phyloP scores from a whole-genome alignment of 257 asterid genomes.

The Nicotiana otophora region DNA sequence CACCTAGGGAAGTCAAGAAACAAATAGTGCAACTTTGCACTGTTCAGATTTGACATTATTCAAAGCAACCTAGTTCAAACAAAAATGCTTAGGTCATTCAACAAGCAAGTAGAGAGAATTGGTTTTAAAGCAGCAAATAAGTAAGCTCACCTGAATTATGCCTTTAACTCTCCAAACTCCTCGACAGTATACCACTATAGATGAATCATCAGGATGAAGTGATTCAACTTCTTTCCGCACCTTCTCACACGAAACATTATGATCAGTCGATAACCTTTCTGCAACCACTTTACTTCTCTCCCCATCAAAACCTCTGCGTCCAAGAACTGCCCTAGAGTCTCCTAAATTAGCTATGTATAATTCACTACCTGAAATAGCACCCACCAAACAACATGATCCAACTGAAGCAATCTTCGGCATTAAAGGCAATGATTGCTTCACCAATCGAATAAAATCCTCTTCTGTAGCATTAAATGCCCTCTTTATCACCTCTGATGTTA shows the following conservation, averaged over 20 bases:
- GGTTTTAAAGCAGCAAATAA: neutral
- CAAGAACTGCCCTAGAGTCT: slow-evolving; percentile 24
- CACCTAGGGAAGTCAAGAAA: neutral
- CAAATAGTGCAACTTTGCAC: neutral
- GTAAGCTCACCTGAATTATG: slow-evolving; percentile 25
- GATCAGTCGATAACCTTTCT: slow-evolving; percentile 25
- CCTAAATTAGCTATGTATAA: slow-evolving; percentile 1
- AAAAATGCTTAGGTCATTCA: neutral
- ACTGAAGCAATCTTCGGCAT: slow-evolving; percentile 28
- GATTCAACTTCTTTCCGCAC: slow-evolving; percentile 28
- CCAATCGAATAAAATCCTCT: slow-evolving; percentile 24
- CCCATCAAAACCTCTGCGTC: slow-evolving; percentile 16
- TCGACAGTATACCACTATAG: slow-evolving; percentile 19
- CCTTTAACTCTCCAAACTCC: slow-evolving; percentile 34
- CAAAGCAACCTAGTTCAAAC: neutral
- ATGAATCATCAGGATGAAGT: slow-evolving; percentile 25
- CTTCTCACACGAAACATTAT: slow-evolving; percentile 21
- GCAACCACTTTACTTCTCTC: slow-evolving; percentile 16
- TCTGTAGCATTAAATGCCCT: slow-evolving; percentile 30
- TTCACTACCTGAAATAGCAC: slow-evolving; percentile 9
- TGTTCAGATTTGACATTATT: neutral
- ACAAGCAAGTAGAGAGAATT: neutral
- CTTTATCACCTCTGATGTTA: slow-evolving; percentile 24
- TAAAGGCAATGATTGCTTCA: slow-evolving; percentile 13
- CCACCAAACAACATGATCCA: slow-evolving; percentile 13